Base-by-base conservation (phyloP, 2,329 filamentous ascomycete genomes). In the Monilinia polystroma region DNA sequence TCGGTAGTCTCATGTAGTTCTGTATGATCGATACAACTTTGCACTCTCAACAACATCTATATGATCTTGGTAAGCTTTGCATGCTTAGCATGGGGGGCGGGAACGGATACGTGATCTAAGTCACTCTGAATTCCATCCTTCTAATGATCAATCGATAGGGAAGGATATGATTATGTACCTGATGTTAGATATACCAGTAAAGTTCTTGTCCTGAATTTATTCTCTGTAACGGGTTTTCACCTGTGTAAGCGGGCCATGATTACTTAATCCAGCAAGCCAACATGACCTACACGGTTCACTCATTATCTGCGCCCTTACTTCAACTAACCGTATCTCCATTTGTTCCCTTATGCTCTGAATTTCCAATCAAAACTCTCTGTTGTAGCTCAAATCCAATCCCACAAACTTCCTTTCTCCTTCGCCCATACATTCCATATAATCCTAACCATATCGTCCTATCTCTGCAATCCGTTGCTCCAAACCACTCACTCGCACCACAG, bases 391-490 rank as follows among this genome's bases (percentile, higher is more conserved):
- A 75, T 2, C 73, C 71, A 11, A 57, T 56, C 10, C 72, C 73
- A 68, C 74, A 75, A 62, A 75, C 70, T 0, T 54, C 67, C 58
- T 69, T 72, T 43, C 72, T 72, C 64, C 64, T 70, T 41, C 67
- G 47, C 14, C 69, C 72, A 70, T 72, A 75, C 62, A 71, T 68
- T 51, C 38, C 62, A 70, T 75, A 75, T 4, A 75, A 35, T 26
- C 70, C 69, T 58, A 73, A 63, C 74, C 73, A 75, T 11, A 72
- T 64, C 18, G 63, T 65, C 32, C 74, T 59, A 69, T 75, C 72
- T 41, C 71, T 70, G 56, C 74, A 75, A 67, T 75, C 68, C 8
- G 69, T 73, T 11, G 72, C 72, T 23, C 74, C 74, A 67, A 75
- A 75, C 68, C 72, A 73, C 52, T 73, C 71, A 51, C 68, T 73